These are phyloP conservation scores for Gnaphalium uliginosum DNA, from an alignment of 129 eudicot species.

Conservation along the genomic window DNA sequence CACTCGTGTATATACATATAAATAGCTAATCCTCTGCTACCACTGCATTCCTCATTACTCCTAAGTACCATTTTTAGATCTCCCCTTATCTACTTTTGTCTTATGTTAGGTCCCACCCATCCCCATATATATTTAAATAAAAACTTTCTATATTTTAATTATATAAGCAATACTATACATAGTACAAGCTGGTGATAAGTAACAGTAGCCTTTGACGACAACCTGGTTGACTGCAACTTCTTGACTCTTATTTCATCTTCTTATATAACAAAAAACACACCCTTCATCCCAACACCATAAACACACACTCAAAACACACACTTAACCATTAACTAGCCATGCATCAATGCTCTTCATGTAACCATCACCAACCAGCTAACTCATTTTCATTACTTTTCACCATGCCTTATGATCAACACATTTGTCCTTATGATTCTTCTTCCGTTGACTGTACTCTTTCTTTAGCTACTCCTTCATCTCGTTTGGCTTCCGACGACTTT, in stretches of 20 bases:
- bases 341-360: constrained; percentile 44
- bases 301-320: constrained; percentile 7
- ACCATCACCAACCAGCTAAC: constrained; percentile 19
- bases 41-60: constrained; percentile 28
- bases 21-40: constrained; percentile 32
- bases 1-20: constrained; percentile 34
- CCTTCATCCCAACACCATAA: background rate
- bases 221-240: constrained; percentile 48
- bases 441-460: constrained; percentile 94
- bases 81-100: constrained; percentile 31
- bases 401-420: constrained; percentile 44
- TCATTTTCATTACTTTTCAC: constrained; percentile 59
- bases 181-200: constrained; percentile 19
- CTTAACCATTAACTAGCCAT: constrained; percentile 3
- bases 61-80: constrained; percentile 29
- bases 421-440: constrained; percentile 42
- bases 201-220: constrained; percentile 50
- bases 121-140: background rate
- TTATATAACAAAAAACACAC: constrained; percentile 37
- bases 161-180: constrained; percentile 4
- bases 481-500: constrained; percentile 25
- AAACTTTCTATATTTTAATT: too few relatives aligned
- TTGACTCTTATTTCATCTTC: constrained; percentile 69
- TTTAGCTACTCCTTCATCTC: constrained; percentile 72
- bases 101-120: constrained; percentile 28